Evolutionary conservation across 495 filamentous ascomycete genomes (phyloP), one percentile per base, ranked within the genome.

Genomic region (Aspergillus leporis): DNA sequence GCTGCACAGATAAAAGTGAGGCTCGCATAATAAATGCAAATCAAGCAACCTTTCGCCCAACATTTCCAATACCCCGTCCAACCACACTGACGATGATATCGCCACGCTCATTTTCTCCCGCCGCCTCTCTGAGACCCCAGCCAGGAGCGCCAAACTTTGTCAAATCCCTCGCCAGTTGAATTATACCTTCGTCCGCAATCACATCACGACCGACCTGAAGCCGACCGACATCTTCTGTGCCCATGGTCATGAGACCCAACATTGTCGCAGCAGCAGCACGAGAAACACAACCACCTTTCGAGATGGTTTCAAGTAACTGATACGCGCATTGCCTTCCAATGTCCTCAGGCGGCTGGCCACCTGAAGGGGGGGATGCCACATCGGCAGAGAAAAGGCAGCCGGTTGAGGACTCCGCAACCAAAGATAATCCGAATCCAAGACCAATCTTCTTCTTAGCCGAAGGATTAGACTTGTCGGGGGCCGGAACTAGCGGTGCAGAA

Each of bases 221-320:
- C 30, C 86, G 75, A n/a, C 86, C 86, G 53, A 89, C 86, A 69
- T 89, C 86, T 61, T 88, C 86, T 0, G 82, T 82, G 3, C 95
- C 93, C 94, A 99, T 97, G 30, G 91, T 92, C 95, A 99, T 99
- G 40, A 98, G 78, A 25, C 84, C 90, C 22, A 98, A 68, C 72
- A 95, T 81, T 0, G 86, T 91, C 5, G 82, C 73, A 5, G 84
- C 84, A 2, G 90, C 89, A 1, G 85, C 82, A 25, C 78, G 80
- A 22, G 85, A 86, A 14, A 93, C 87, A 74, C 89, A 93, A 6
- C 95, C 95, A 6, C 93, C 92, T 67, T 89, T 82, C 43, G 81
- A 83, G 38, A 98, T 85, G 8, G 84, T 78, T 69, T 98, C 92
- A 10, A 99, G 77, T 55, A 99, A 75, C 73, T 97, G 93, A 70